Evolutionary conservation across 495 filamentous ascomycete species (phyloP).

Genomic region (Penicillium nucicola): DNA sequence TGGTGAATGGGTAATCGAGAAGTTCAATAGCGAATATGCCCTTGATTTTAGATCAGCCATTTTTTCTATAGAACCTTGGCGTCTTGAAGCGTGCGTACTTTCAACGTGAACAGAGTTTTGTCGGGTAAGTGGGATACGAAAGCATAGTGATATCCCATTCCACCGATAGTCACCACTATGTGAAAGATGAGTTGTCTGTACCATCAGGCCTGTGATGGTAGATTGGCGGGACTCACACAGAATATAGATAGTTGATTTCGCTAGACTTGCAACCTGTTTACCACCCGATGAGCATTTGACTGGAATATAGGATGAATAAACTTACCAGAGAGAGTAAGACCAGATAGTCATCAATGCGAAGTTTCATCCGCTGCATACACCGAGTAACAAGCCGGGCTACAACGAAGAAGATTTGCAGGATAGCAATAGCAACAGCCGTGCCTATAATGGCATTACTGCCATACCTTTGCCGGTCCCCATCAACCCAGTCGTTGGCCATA

Average conservation of each 20-base stretch:
- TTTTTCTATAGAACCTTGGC: background rate
- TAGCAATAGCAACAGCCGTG: slow-evolving; percentile 10
- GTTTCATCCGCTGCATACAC: slow-evolving; percentile 15
- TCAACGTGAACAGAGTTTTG: slow-evolving; percentile 5
- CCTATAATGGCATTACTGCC: slow-evolving; percentile 12
- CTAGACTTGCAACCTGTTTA: slow-evolving; percentile 12
- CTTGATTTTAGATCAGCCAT: background rate
- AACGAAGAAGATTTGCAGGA: slow-evolving; percentile 21
- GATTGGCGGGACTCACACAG: slow-evolving; percentile 4
- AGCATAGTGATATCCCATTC: slow-evolving; percentile 16
- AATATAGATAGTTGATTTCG: slow-evolving; percentile 13
- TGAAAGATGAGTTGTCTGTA: background rate
- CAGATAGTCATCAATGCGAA: slow-evolving; percentile 29
- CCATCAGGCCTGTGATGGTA: background rate
- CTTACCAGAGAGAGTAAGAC: slow-evolving; percentile 24
- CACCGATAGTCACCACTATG: slow-evolving; percentile 13
- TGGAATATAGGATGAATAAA: background rate
- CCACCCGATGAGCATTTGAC: background rate
- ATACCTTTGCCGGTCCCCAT: slow-evolving; percentile 2
- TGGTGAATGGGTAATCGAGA: slow-evolving; percentile 27
- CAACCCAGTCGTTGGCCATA: background rate
- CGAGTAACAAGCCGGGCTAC: slow-evolving; percentile 29
- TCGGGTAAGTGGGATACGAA: slow-evolving; percentile 14
- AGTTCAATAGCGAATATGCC: slow-evolving; percentile 17
- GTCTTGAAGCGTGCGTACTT: slow-evolving; percentile 3